These are phyloP conservation scores for Neurospora sp. DNA, from an alignment of 495 filamentous ascomycete genomes.

Conservation along the genomic window DNA sequence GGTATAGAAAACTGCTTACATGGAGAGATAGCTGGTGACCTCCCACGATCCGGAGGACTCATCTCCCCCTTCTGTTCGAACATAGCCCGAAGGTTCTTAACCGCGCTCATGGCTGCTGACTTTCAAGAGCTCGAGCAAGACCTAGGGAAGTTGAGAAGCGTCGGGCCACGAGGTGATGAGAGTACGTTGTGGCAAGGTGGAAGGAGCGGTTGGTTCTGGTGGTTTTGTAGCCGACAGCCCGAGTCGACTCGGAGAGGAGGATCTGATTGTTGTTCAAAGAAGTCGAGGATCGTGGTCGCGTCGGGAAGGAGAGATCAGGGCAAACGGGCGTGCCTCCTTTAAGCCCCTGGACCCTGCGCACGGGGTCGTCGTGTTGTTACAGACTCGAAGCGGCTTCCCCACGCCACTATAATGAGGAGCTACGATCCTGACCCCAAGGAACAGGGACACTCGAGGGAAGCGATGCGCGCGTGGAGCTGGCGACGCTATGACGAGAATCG, in stretches of 20 bases:
- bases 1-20: conserved; percentile 12
- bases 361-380: not conserved
- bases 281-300: not conserved
- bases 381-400: not conserved
- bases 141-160: not conserved
- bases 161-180: not conserved
- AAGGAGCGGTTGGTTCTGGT: not conserved
- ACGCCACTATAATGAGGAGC: not conserved
- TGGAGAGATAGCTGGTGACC: conserved; percentile 48
- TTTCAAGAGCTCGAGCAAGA: not conserved
- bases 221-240: not conserved
- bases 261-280: not conserved
- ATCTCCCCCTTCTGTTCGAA: conserved; percentile 66
- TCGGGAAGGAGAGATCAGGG: not conserved
- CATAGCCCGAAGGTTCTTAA: conserved; percentile 70
- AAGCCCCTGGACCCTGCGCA: not conserved
- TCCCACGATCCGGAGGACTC: conserved; percentile 62
- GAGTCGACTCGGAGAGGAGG: not conserved
- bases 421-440: not conserved
- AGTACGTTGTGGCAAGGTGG: not conserved
- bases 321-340: not conserved
- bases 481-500: not conserved
- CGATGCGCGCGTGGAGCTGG: not conserved
- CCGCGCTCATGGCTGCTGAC: conserved; percentile 35
- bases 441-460: not conserved